phyloP scores from a whole-genome alignment of 371 early-diverging fungal genomes.

The Mortierella sp. region DNA sequence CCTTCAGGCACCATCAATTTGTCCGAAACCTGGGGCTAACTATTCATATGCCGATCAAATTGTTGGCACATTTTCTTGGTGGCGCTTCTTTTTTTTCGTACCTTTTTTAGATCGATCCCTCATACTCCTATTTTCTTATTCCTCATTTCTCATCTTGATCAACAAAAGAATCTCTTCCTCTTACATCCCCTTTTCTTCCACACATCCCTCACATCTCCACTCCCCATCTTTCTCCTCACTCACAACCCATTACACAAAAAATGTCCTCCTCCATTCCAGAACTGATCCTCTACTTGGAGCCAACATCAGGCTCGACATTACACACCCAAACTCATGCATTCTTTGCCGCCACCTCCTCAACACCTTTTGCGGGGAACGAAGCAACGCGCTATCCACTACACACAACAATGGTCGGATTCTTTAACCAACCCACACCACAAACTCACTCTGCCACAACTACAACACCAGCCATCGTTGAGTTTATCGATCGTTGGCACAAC shows the following conservation, averaged over 20 bases:
- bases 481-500: not conserved
- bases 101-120: too few relatives aligned
- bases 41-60: too few relatives aligned
- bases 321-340: conserved; percentile 22
- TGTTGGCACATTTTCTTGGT: too few relatives aligned
- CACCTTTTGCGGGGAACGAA: conserved; percentile 31
- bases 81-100: too few relatives aligned
- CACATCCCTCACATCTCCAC: conserved; percentile 6
- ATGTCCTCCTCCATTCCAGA: conserved; percentile 23
- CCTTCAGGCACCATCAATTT: too few relatives aligned
- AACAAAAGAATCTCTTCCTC: too few relatives aligned
- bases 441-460: not conserved
- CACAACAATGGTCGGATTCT: conserved; percentile 54
- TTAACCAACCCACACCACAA: conserved; percentile 17
- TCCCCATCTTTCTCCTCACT: not conserved
- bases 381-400: conserved; percentile 48
- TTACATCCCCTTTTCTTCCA: not conserved
- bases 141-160: too few relatives aligned
- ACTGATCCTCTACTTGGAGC: conserved; percentile 43
- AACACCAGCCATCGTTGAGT: not conserved
- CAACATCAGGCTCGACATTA: conserved; percentile 14
- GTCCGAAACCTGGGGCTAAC: too few relatives aligned
- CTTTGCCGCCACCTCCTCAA: not conserved
- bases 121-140: too few relatives aligned
- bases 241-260: not conserved